Percentiles rank a stretch among this genome's conserved stretches.
phyloP scores from a whole-genome alignment of 2,329 filamentous ascomycete genomes.

The Pseudogymnoascus sp. region DNA sequence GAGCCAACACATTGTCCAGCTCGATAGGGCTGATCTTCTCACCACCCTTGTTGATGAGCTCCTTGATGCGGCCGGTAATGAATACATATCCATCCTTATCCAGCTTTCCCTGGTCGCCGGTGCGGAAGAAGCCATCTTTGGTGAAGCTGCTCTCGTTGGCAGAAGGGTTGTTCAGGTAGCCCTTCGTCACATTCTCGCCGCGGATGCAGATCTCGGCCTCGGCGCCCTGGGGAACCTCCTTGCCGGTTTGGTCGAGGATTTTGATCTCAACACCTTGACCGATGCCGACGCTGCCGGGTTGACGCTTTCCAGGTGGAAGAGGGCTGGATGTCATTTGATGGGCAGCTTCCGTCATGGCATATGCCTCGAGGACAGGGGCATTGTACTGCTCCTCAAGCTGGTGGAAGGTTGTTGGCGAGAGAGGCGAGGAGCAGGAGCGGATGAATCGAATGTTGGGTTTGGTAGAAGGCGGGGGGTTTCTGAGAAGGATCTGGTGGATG shows the following conservation, averaged over 20 bases:
- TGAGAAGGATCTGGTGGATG: slow-evolving; percentile 83
- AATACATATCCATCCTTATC: slow-evolving; percentile 75
- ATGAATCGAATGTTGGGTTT: slow-evolving; percentile 76
- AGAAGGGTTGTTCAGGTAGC: slow-evolving; percentile 74
- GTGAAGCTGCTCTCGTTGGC: slow-evolving; percentile 72
- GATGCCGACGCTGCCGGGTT: slow-evolving; percentile 74
- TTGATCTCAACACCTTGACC: slow-evolving; percentile 77
- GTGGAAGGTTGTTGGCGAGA: slow-evolving; percentile 74
- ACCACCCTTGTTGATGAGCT: slow-evolving; percentile 83
- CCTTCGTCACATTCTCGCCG: slow-evolving; percentile 76
- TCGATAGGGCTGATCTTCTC: slow-evolving; percentile 89
- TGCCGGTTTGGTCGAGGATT: slow-evolving; percentile 65
- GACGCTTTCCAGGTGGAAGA: slow-evolving; percentile 62
- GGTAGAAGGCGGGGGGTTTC: slow-evolving; percentile 59
- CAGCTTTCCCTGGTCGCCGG: slow-evolving; percentile 76
- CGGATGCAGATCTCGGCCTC: slow-evolving; percentile 79
- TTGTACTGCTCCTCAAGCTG: slow-evolving; percentile 69
- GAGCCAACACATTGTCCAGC: slow-evolving; percentile 73
- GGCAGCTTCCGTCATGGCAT: slow-evolving; percentile 87
- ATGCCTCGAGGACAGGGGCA: slow-evolving; percentile 80
- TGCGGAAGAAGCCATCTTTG: slow-evolving; percentile 73
- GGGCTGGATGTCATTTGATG: slow-evolving; percentile 79
- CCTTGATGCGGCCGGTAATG: slow-evolving; percentile 89
- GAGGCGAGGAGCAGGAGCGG: slow-evolving; percentile 75
- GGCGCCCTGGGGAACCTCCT: slow-evolving; percentile 58